Conservation (phyloP, 148 eudicot species). For the Heliosperma pusillum region DNA sequence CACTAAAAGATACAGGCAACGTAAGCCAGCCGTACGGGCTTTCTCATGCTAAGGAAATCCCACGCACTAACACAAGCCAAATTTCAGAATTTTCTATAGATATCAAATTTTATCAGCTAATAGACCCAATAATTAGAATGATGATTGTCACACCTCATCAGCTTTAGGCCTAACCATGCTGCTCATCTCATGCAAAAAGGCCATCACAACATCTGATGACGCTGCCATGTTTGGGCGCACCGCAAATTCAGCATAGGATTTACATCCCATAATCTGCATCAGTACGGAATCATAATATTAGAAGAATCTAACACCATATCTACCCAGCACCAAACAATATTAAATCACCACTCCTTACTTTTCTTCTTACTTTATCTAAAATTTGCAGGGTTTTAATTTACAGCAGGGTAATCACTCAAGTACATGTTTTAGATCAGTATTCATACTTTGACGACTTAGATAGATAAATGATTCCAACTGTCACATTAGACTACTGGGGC, state of each 20-base stretch:
- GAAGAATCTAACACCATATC: not conserved
- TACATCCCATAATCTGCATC: conserved; percentile 70
- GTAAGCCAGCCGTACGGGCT: too few species aligned
- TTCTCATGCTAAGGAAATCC: not conserved
- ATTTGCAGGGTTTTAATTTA: not conserved
- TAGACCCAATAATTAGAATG: too few species aligned
- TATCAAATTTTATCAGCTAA: not conserved
- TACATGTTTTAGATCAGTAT: not conserved
- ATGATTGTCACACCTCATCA: conserved; percentile 52
- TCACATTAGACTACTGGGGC: not conserved
- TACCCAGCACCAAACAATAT: not conserved
- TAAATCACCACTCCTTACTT: not conserved
- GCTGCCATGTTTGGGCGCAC: conserved; percentile 73
- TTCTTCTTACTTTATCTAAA: not conserved
- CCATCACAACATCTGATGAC: conserved; percentile 67
- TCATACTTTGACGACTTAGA: not conserved
- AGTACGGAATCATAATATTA: conserved; percentile 14
- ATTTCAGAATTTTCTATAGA: not conserved
- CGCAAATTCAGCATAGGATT: conserved; percentile 75
- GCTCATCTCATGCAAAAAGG: conserved; percentile 82
- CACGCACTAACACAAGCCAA: not conserved
- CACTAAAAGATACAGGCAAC: not conserved
- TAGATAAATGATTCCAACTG: conserved; percentile 10
- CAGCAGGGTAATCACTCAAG: not conserved
- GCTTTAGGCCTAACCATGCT: conserved; percentile 72